Evolutionary conservation across 1,139 yeast species (phyloP), one percentile per base, ranked within the genome.

Genomic region (Zygosaccharomyces sapae): DNA sequence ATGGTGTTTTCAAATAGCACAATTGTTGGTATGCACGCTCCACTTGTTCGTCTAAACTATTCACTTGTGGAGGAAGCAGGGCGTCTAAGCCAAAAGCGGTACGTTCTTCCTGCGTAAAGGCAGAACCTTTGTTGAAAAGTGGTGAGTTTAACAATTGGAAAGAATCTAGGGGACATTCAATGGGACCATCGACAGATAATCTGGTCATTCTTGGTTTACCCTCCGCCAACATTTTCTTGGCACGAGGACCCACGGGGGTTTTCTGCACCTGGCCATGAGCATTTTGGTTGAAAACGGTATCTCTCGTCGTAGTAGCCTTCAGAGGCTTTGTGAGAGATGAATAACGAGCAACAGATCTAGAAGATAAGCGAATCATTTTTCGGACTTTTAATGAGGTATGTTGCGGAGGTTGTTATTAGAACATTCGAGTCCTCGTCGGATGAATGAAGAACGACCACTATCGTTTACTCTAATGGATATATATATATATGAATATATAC

Each of bases 91-190:
- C 83, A 68, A 90, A 92, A 3, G 86, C 87, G 19, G 75, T 72
- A 61, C 97, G 78, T 70, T 92, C 98, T 55, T 85, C 89, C 22
- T 68, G 62, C 8, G 92, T 79, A 68, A 92, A 92, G 0, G 97
- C 97, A 20, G 96, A 83, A 31, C 97, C 97, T 67, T 92, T 90
- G 72, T 90, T 90, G 72, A 84, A 86, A 43, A 85, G 71, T 0
- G 97, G 90, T 16, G 94, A 83, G 67, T 88, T 88, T 55, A 90
- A 55, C 45, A 85, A 67, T 53, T 83, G 83, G 69, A 82, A 80
- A 7, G 89, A 90, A 8, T 78, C 73, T 54, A 86, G 70, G 46
- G 83, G 81, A 70, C 95, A 86, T 67, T 86, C 95, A 50, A 86
- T 80, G 16, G 92, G 86, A 19, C 95, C 94, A 56, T 81, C 88